These are phyloP conservation scores for Paramecium biaurelia DNA, from an alignment of 73 alveolate species.

Conservation along the genomic window DNA sequence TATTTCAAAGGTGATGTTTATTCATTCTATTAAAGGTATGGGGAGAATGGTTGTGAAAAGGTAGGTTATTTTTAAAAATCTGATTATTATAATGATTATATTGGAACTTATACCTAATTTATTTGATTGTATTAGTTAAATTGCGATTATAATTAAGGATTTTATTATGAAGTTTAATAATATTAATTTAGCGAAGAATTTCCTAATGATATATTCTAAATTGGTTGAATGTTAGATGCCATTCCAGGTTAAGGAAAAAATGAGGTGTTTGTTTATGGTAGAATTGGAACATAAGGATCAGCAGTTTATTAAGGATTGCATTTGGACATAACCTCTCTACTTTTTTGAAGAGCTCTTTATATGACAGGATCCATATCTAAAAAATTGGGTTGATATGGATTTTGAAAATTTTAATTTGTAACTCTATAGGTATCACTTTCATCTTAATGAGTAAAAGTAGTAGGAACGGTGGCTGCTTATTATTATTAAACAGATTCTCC, in stretches of 20 bases:
- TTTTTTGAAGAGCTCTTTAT: neutral
- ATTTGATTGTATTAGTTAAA: neutral
- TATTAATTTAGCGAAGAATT: neutral
- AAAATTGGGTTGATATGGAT: neutral
- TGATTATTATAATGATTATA: neutral
- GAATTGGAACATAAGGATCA: neutral
- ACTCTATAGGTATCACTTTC: neutral
- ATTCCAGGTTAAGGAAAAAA: neutral
- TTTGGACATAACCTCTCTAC: slow-evolving; percentile 34
- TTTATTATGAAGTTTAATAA: neutral
- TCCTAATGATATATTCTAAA: neutral
- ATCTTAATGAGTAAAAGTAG: neutral
- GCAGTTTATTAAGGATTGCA: neutral
- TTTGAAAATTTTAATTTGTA: neutral
- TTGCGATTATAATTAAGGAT: neutral
- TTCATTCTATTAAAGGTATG: neutral
- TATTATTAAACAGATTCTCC: neutral
- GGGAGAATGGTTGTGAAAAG: neutral
- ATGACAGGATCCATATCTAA: slow-evolving; percentile 32
- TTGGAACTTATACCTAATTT: neutral
- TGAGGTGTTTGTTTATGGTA: neutral
- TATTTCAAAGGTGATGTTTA: neutral
- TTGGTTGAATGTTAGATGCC: neutral
- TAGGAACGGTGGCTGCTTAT: neutral
- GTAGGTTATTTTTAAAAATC: neutral